Evolutionary conservation across 2,329 filamentous ascomycete genomes (phyloP), one percentile per base, ranked within the genome.

Genomic region (Alternaria novae-zelandiae): DNA sequence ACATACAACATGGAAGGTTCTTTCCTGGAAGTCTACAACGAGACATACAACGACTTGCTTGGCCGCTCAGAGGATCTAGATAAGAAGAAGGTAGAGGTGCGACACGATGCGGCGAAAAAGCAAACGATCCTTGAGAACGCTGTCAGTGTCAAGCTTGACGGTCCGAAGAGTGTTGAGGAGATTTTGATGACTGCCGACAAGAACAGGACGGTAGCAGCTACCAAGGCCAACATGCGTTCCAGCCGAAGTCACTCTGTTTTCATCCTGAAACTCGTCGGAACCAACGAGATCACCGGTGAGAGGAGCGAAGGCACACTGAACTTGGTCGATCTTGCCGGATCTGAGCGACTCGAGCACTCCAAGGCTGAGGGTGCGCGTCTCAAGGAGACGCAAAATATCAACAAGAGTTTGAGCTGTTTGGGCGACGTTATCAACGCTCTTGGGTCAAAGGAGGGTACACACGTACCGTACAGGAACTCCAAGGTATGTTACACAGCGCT

Each of bases 11-110:
- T 99, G 89, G 92, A 97, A 77, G 96, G 96, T 7, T 94, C 90
- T 59, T 99, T 99, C 75, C 89, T 98, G 13, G 96, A 99, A 77
- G 96, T 99, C 6, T 99, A 99, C 87, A 98, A 99, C 67, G 96
- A 99, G 78, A 96, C 96, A 65, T 86, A 99, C 67, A 94, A 97
- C 77, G 96, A 99, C 78, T 82, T 99, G 13, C 87, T 99, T 4
- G 90, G 90, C 12, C 87, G 86, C 58, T 88, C 90, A 0, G 89
- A 91, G 58, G 86, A 90, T 20, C 86, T 93, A 54, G 88, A 90
- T 66, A 93, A 91, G 82, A 93, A 91, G 81, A 97, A 93, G 81
- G 90, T 95, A 54, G 93, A 97, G 73, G 95, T 97, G 61, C 89
- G 92, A 2, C 96, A 98, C 70, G 95, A 98, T 74, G 88, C 93